Conservation (phyloP, 208 protist species). For the Crithidia fasciculata region DNA sequence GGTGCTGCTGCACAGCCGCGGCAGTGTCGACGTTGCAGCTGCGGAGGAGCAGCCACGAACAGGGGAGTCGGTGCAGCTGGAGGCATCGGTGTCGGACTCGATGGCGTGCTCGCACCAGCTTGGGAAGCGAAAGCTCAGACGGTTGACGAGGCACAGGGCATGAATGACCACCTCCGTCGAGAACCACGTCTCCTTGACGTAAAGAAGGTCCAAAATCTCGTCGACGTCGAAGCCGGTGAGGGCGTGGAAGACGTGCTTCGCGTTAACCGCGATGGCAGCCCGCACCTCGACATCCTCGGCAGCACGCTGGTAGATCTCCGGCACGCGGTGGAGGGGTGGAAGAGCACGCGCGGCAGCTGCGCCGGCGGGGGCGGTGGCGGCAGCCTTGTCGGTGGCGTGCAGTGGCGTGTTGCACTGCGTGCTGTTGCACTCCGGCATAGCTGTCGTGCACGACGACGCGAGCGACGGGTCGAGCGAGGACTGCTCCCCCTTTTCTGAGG, state of each 20-base stretch:
- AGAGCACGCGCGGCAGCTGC: background rate
- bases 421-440: conserved; percentile 21
- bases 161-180: conserved; percentile 41
- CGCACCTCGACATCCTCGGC: conserved; percentile 22
- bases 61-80: conserved; percentile 13
- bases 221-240: conserved; percentile 38
- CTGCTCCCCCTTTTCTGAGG: conserved; percentile 5
- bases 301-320: conserved; percentile 13
- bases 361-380: too few species aligned
- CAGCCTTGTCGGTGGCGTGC: background rate
- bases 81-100: conserved; percentile 10
- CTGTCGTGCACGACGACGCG: conserved; percentile 5
- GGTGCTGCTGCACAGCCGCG: conserved; percentile 35
- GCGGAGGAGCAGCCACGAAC: background rate
- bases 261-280: conserved; percentile 17
- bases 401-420: conserved; percentile 22
- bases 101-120: conserved; percentile 22
- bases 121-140: conserved; percentile 38
- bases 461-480: conserved; percentile 9
- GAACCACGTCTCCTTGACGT: conserved; percentile 41
- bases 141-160: conserved; percentile 52
- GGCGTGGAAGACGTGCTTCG: conserved; percentile 20
- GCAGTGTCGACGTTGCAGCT: background rate
- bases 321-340: background rate
- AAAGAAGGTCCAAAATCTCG: conserved; percentile 42